Evolutionary conservation across 441 rosid genomes (phyloP).

Genomic region (Raphanus hybrid): DNA sequence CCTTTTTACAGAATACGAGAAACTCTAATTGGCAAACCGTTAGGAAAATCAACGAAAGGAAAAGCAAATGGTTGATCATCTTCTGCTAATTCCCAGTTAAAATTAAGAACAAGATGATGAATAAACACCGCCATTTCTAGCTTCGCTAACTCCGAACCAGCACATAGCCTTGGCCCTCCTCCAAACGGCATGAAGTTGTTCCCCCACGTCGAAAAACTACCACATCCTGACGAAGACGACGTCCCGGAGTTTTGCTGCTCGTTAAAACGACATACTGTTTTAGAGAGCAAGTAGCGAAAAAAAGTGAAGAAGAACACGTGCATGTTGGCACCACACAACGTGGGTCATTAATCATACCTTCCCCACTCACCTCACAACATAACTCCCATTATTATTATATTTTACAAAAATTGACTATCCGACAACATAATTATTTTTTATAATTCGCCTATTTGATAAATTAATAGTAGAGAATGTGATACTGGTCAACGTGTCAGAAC

Average conservation of each 20-base stretch:
- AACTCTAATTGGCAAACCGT: slow-evolving; percentile 87
- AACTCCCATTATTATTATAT: slow-evolving; percentile 23
- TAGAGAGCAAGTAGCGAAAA: background rate
- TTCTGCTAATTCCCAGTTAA: slow-evolving; percentile 75
- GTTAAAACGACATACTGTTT: slow-evolving; percentile 28
- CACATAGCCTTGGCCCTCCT: slow-evolving; percentile 90
- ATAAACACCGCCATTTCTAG: slow-evolving; percentile 95
- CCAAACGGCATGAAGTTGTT: slow-evolving; percentile 88
- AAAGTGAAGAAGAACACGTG: slow-evolving; percentile 39
- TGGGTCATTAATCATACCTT: slow-evolving; percentile 50
- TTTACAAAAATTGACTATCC: background rate
- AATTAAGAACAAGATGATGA: slow-evolving; percentile 84
- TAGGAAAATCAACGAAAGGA: slow-evolving; percentile 93
- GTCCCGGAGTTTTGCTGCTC: slow-evolving; percentile 41
- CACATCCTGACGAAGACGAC: slow-evolving; percentile 38
- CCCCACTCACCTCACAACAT: slow-evolving; percentile 45
- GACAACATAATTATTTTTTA: background rate
- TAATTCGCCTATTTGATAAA: slow-evolving; percentile 16
- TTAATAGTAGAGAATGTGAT: slow-evolving; percentile 6
- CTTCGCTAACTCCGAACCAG: slow-evolving; percentile 90
- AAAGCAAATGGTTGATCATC: slow-evolving; percentile 75
- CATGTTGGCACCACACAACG: slow-evolving; percentile 47
- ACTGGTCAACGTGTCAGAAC: slow-evolving; percentile 40
- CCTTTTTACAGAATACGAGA: slow-evolving; percentile 39
- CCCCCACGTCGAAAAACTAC: slow-evolving; percentile 30